phyloP scores from a whole-genome alignment of 148 eudicot genomes.

The Nyssa sinensis region DNA sequence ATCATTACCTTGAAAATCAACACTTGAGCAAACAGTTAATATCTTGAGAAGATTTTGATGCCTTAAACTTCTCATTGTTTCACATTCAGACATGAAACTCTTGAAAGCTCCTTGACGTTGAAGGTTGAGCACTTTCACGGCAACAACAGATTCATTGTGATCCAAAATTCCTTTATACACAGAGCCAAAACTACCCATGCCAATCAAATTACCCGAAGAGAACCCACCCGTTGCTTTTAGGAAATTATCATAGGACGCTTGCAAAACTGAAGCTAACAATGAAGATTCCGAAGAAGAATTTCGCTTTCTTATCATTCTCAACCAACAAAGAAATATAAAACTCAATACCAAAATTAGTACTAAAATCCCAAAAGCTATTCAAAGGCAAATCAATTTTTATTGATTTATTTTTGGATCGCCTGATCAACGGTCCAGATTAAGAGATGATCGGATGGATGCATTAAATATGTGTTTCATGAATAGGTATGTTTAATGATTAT shows the following conservation, averaged over 20 bases:
- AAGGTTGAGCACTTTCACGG: slow-evolving; percentile 14
- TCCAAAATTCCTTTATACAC: neutral
- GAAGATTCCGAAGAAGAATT: neutral
- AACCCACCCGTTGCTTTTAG: neutral
- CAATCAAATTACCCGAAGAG: neutral
- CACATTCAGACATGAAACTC: slow-evolving; percentile 5
- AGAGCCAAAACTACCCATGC: neutral
- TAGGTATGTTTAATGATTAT: no score
- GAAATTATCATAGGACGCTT: neutral
- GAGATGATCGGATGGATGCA: no score
- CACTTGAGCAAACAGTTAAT: neutral
- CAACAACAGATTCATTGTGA: neutral
- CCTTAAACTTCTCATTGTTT: neutral
- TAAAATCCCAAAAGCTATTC: neutral
- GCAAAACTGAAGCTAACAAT: neutral
- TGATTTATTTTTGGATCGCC: no score
- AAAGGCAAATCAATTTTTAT: no score
- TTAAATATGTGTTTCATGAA: no score
- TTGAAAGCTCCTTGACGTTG: slow-evolving; percentile 2
- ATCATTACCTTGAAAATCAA: neutral
- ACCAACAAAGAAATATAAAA: neutral
- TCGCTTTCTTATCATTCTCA: neutral
- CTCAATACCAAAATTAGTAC: neutral
- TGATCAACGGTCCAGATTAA: no score
- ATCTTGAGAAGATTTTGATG: slow-evolving; percentile 1